Evolutionary conservation across 179 eudicot species (phyloP), one percentile per base, ranked within the genome.

Genomic region (Pouteria campechiana): DNA sequence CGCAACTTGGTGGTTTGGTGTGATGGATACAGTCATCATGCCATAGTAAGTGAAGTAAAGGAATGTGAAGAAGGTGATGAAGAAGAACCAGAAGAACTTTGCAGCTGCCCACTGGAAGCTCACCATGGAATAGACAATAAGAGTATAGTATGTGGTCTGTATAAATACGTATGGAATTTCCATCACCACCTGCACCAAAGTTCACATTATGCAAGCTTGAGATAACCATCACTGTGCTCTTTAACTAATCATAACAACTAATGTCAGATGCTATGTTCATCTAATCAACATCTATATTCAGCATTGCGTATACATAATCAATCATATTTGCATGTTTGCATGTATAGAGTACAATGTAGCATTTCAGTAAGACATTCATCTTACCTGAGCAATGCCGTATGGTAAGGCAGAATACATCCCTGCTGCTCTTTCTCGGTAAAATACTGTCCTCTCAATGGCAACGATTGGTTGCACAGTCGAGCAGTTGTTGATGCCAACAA

Each of bases 351-450:
- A n/a, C n/a, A n/a, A n/a, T n/a, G n/a, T n/a, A n/a, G n/a, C n/a
- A n/a, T n/a, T n/a, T n/a, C n/a, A n/a, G n/a, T n/a, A n/a, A n/a
- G n/a, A n/a, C n/a, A n/a, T n/a, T n/a, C n/a, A n/a, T n/a, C 16
- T 49, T 7, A 82, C 96, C 90, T 87, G 96, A 48, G 90, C 79
- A 49, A 90, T 33, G 61, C 93, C 98, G 42, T 90, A 90, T 29
- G 98, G 95, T 34, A 90, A 37, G n/a, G 90, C 93, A 25, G 98
- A 90, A 48, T 90, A 89, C 97, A 89, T 85, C 31, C 97, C 97
- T 2, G 95, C 93, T 32, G 97, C 97, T 54, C 70, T 60, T 72
- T 90, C 98, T 54, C 98, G 59, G 38, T 90, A 90, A 52, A 81
- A 85, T 3, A 90, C 95, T 0, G 93, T 90, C 57, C 93, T 74